These are phyloP conservation scores for Centella asiatica DNA, from an alignment of 129 eudicot species.

Conservation along the genomic window DNA sequence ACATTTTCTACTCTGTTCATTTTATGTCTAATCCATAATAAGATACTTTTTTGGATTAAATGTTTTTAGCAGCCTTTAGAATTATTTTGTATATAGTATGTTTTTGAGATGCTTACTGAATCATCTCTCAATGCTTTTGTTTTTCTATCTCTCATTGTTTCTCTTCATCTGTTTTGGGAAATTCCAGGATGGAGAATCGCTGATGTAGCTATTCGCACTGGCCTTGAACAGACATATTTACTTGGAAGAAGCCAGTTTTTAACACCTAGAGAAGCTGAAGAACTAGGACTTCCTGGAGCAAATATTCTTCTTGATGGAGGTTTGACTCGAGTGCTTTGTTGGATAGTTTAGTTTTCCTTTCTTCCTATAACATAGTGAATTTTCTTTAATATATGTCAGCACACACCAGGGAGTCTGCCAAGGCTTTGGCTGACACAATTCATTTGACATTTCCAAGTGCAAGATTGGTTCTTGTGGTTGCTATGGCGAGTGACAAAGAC, in stretches of 20 bases:
- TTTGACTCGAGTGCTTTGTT: constrained; percentile 16
- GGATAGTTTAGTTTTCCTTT: neutral
- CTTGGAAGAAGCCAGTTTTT: constrained; percentile 84
- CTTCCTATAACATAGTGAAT: neutral
- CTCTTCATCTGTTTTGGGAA: neutral
- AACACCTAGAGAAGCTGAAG: constrained; percentile 49
- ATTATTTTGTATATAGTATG: no score
- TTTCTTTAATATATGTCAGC: constrained; percentile 39
- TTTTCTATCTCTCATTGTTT: neutral
- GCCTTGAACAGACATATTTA: constrained; percentile 61
- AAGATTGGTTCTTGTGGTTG: constrained; percentile 65
- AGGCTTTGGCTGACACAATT: constrained; percentile 73
- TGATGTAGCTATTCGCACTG: constrained; percentile 57
- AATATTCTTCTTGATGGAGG: constrained; percentile 90
- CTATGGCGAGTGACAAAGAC: constrained; percentile 98
- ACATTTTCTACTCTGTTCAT: neutral
- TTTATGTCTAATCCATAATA: no score
- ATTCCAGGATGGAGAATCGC: constrained; percentile 77
- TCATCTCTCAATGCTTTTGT: neutral
- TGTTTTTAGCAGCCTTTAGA: neutral
- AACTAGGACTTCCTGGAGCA: constrained; percentile 65
- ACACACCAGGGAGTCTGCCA: constrained; percentile 91
- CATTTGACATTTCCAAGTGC: constrained; percentile 42
- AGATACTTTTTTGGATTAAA: neutral
- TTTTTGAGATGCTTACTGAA: neutral